These are phyloP conservation scores for Mallotus repandus DNA, from an alignment of 441 rosid genomes.

Conservation along the genomic window DNA sequence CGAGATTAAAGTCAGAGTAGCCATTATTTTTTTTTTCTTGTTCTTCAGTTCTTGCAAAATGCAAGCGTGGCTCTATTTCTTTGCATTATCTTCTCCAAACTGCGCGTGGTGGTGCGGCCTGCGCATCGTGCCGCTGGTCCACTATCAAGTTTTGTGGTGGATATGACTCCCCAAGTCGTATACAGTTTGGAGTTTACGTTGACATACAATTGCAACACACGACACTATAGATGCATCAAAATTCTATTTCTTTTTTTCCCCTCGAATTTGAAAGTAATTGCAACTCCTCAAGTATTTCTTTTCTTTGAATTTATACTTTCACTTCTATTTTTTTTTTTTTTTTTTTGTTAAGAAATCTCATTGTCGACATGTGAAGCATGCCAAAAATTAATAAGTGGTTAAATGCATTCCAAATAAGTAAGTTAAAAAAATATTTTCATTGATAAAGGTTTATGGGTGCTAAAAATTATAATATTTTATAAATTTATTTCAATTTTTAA, in stretches of 20 bases:
- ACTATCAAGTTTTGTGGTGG: constrained; percentile 3
- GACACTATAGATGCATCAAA: background rate
- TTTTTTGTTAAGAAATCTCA: too few relatives aligned
- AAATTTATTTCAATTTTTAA: too few relatives aligned
- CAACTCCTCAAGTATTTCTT: too few relatives aligned
- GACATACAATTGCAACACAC: background rate
- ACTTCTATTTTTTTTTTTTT: too few relatives aligned
- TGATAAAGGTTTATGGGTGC: too few relatives aligned
- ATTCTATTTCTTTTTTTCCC: background rate
- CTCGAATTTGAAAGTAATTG: too few relatives aligned
- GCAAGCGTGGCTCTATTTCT: background rate
- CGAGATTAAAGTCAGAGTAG: constrained; percentile 27
- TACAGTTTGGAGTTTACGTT: background rate
- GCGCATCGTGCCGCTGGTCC: constrained; percentile 2
- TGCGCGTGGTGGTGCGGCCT: background rate
- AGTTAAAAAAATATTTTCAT: too few relatives aligned
- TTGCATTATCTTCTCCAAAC: background rate
- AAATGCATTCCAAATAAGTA: too few relatives aligned
- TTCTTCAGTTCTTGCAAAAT: background rate
- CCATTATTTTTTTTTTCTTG: constrained; percentile 20
- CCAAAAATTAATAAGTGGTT: too few relatives aligned
- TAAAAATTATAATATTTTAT: too few relatives aligned
- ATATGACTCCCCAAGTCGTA: background rate
- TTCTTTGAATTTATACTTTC: too few relatives aligned
- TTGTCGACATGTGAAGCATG: too few relatives aligned